Percentiles rank a stretch among this genome's conserved stretches.
Evolutionary conservation across 148 eudicot genomes (phyloP).

Genomic region (Amaranthus hypochondriacus): DNA sequence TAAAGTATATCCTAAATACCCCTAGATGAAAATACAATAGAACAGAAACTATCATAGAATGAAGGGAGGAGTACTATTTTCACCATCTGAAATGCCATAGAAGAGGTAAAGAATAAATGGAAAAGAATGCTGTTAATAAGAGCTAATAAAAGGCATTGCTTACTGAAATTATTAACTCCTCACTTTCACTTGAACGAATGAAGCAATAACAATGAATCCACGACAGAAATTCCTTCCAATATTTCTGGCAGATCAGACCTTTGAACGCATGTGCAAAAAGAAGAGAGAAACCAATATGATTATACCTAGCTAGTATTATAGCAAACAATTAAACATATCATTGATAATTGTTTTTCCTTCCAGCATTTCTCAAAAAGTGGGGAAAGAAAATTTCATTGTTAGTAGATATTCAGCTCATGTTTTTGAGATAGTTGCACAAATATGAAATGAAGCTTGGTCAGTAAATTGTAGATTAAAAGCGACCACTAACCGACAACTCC

Average conservation of each 20-base stretch:
- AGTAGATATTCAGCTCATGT: too few relatives aligned
- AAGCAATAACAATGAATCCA: constrained; percentile 98
- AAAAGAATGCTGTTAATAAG: background rate
- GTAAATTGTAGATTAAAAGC: background rate
- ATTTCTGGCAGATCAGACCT: constrained; percentile 49
- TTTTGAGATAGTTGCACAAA: background rate
- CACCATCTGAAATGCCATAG: constrained; percentile 2
- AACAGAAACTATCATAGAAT: too few relatives aligned
- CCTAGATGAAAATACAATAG: too few relatives aligned
- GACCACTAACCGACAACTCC: too few relatives aligned
- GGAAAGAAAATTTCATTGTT: background rate
- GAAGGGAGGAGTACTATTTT: background rate
- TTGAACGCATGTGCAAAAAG: constrained; percentile 67
- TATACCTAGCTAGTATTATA: background rate
- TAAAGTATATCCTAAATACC: too few relatives aligned
- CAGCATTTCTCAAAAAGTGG: background rate
- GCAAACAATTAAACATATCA: background rate
- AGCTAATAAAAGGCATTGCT: constrained; percentile 20
- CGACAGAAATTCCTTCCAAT: constrained; percentile 81
- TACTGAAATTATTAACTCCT: constrained; percentile 58
- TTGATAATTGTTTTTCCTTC: background rate
- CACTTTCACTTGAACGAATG: constrained; percentile 77
- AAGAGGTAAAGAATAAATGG: background rate
- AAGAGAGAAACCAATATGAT: background rate
- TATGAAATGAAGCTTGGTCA: background rate